Percentiles rank a stretch among this genome's conserved stretches.
phyloP scores from a whole-genome alignment of 176 grass and related monocot genomes.

The Avena insularis region DNA sequence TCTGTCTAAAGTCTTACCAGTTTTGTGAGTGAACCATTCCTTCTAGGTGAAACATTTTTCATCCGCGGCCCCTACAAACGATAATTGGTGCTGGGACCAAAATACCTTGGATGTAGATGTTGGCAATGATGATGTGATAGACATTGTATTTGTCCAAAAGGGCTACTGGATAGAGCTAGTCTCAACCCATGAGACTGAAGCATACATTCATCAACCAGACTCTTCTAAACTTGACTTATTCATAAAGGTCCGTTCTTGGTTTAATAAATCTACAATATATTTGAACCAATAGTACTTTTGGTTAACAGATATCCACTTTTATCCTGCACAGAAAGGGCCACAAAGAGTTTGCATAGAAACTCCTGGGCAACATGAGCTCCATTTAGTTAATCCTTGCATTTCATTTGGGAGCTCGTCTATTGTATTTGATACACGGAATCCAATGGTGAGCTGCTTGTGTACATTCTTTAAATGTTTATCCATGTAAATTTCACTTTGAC shows the following conservation, averaged over 20 bases:
- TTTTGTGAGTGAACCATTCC: slow-evolving; percentile 8
- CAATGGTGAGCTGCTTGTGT: slow-evolving; percentile 47
- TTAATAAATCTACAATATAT: slow-evolving; percentile 27
- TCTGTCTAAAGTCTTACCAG: slow-evolving; percentile 31
- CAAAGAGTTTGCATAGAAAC: slow-evolving; percentile 85
- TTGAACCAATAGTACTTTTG: slow-evolving; percentile 33
- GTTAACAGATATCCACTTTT: slow-evolving; percentile 30
- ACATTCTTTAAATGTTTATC: slow-evolving; percentile 36
- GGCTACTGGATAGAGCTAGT: slow-evolving; percentile 88
- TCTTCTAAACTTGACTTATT: slow-evolving; percentile 79
- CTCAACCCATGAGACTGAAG: slow-evolving; percentile 83
- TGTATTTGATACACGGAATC: slow-evolving; percentile 72
- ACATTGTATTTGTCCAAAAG: slow-evolving; percentile 87
- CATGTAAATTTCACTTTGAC: slow-evolving; percentile 14
- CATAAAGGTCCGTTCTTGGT: slow-evolving; percentile 65
- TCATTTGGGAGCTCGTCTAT: slow-evolving; percentile 75
- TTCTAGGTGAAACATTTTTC: slow-evolving; percentile 67
- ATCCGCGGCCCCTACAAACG: slow-evolving; percentile 43
- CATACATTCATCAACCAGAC: slow-evolving; percentile 74
- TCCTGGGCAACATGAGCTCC: slow-evolving; percentile 81
- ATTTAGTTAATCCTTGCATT: slow-evolving; percentile 90
- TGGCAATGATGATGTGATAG: slow-evolving; percentile 73
- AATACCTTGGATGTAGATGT: slow-evolving; percentile 76
- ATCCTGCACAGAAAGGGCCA: slow-evolving; percentile 72
- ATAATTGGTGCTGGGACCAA: slow-evolving; percentile 94